Conservation (phyloP, 257 asterid genomes). For the Leptodermis oblonga region DNA sequence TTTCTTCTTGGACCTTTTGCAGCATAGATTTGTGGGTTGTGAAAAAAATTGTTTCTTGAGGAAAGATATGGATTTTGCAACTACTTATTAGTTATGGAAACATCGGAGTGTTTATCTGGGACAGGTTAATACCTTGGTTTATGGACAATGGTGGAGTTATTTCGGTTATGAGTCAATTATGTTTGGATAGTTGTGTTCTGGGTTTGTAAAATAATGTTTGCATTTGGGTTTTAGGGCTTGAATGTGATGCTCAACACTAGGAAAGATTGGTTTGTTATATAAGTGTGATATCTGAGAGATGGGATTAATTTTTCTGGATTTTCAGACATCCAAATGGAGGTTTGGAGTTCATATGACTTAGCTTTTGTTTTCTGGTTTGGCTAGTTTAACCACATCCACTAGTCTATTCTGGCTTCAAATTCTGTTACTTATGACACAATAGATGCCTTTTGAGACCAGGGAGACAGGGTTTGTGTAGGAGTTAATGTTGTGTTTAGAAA, state of each 20-base stretch:
- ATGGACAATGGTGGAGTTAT: background rate
- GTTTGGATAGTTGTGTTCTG: background rate
- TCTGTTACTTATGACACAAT: background rate
- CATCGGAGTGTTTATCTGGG: background rate
- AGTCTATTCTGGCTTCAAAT: background rate
- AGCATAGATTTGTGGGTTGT: background rate
- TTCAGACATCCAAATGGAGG: background rate
- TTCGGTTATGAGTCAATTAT: background rate
- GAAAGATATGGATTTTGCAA: background rate
- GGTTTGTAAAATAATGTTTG: background rate
- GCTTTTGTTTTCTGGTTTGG: background rate
- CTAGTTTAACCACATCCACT: background rate
- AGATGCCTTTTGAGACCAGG: background rate
- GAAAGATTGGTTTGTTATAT: background rate
- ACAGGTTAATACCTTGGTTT: background rate
- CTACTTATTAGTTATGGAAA: background rate
- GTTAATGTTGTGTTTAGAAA: background rate
- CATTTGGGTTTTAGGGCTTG: background rate
- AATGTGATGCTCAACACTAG: background rate
- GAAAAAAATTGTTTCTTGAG: background rate
- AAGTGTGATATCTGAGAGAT: background rate
- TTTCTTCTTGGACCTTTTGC: background rate
- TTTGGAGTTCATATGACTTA: slow-evolving; percentile 1
- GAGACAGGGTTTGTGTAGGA: slow-evolving; percentile 1
- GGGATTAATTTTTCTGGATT: background rate